Conservation (phyloP, 2,329 filamentous ascomycete species). For the Pseudogymnoascus sp. region DNA sequence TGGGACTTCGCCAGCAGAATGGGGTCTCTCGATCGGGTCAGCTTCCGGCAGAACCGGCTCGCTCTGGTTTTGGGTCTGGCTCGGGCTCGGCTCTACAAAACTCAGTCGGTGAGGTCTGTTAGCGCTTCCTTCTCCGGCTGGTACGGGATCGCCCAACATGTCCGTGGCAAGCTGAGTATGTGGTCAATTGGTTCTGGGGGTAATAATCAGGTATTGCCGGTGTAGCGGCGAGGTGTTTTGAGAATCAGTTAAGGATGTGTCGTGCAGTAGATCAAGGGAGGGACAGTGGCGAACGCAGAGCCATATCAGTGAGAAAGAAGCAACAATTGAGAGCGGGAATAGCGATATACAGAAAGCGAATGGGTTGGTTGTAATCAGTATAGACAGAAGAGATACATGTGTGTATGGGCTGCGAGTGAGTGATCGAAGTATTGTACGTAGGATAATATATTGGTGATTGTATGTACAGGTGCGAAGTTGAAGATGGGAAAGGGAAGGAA, state of each 20-base stretch:
- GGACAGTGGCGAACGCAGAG: background rate
- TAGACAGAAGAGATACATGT: conserved; percentile 1
- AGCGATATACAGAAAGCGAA: conserved; percentile 14
- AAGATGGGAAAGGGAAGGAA: conserved; percentile 13
- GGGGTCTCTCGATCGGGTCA: conserved; percentile 1
- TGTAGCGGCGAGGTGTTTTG: conserved; percentile 1
- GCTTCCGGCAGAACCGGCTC: background rate
- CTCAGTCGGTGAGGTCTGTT: background rate
- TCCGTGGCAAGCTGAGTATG: background rate
- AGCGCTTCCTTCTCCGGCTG: background rate
- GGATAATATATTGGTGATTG: background rate
- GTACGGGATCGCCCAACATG: background rate
- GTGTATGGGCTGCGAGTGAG: conserved; percentile 13
- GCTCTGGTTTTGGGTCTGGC: background rate
- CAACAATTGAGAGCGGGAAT: conserved; percentile 5
- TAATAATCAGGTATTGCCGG: conserved; percentile 6
- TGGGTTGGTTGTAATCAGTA: conserved; percentile 7
- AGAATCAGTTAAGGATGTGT: background rate
- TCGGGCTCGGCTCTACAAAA: background rate
- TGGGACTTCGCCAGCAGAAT: background rate
- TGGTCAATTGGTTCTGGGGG: background rate
- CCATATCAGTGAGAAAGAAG: conserved; percentile 3
- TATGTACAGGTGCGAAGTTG: background rate
- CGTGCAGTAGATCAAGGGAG: background rate
- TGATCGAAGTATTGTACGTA: conserved; percentile 1